A percentile compares a stretch with the other conserved stretches of the same genome.
These are phyloP conservation scores for Dendrobium catenatum DNA, from an alignment of 106 monocot genomes.

Conservation along the genomic window DNA sequence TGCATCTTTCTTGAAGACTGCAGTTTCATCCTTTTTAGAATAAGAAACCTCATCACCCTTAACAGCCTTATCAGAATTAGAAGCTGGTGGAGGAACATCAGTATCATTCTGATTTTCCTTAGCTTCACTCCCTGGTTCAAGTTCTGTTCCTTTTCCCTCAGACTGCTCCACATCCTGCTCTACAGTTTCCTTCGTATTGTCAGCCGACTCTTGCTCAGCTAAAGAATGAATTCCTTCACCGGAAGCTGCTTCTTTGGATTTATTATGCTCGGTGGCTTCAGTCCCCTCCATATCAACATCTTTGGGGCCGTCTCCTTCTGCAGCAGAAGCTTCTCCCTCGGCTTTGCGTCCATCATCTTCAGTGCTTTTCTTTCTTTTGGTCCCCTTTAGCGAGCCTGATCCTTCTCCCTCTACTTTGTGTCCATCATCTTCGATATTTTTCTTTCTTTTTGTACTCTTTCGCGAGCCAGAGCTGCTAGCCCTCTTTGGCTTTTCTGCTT, in stretches of 20 bases:
- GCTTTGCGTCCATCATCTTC: neutral
- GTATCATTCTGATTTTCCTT: neutral
- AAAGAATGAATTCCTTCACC: neutral
- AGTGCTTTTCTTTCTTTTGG: neutral
- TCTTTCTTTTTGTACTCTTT: slow-evolving; percentile 1
- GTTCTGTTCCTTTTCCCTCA: neutral
- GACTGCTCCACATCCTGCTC: neutral
- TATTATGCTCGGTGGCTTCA: neutral
- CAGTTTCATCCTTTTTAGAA: neutral
- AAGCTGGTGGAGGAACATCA: neutral
- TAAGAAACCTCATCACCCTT: neutral
- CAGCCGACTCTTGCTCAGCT: neutral
- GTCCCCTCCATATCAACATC: neutral
- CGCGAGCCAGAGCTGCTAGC: neutral
- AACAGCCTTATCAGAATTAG: neutral
- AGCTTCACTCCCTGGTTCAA: neutral
- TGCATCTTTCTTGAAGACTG: neutral
- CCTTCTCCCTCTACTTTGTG: neutral
- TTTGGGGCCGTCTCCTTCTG: neutral
- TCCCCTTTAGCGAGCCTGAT: neutral
- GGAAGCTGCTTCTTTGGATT: neutral
- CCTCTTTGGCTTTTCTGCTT: neutral
- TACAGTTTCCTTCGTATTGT: neutral
- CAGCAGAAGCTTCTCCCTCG: neutral
- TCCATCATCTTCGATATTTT: neutral